A percentile compares a stretch with the other conserved stretches of the same genome.
phyloP scores from a whole-genome alignment of 1,139 yeast species.

The Pichia cactophila region DNA sequence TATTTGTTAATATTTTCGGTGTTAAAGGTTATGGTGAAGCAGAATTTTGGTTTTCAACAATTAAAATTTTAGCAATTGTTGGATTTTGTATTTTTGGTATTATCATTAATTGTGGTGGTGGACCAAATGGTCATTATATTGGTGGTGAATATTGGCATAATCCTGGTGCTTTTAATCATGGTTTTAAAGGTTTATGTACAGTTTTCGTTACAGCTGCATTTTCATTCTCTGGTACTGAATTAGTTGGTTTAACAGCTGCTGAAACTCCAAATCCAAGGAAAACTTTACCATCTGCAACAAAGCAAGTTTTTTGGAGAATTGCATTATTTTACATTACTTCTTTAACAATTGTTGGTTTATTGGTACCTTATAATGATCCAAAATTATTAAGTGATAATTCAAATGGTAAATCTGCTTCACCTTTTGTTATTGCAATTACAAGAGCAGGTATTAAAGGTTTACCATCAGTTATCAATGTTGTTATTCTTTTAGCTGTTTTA shows the following conservation, averaged over 20 bases:
- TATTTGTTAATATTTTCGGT: conserved; percentile 47
- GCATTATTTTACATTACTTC: conserved; percentile 51
- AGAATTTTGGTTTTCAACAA: conserved; percentile 49
- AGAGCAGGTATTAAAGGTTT: conserved; percentile 39
- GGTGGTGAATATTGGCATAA: conserved; percentile 52
- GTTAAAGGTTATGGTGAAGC: conserved; percentile 58
- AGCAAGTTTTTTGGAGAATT: conserved; percentile 65
- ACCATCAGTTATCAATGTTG: conserved; percentile 57
- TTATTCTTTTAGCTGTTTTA: conserved; percentile 54
- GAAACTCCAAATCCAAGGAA: conserved; percentile 65
- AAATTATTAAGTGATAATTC: conserved; percentile 37
- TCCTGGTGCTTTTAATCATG: conserved; percentile 51
- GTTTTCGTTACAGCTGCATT: conserved; percentile 78
- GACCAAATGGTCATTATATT: conserved; percentile 44
- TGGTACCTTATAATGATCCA: conserved; percentile 46
- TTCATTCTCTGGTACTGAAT: conserved; percentile 73
- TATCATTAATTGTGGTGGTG: conserved; percentile 60
- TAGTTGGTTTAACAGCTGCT: conserved; percentile 74
- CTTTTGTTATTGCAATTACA: conserved; percentile 44
- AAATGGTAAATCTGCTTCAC: conserved; percentile 37
- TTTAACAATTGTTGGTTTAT: conserved; percentile 45
- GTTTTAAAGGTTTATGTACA: conserved; percentile 67
- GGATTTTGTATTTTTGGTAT: conserved; percentile 65
- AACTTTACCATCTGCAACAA: conserved; percentile 56
- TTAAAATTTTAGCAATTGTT: conserved; percentile 50